These are phyloP conservation scores for Mycena epipterygia DNA, from an alignment of 768 basidiomycete species.

Conservation along the genomic window DNA sequence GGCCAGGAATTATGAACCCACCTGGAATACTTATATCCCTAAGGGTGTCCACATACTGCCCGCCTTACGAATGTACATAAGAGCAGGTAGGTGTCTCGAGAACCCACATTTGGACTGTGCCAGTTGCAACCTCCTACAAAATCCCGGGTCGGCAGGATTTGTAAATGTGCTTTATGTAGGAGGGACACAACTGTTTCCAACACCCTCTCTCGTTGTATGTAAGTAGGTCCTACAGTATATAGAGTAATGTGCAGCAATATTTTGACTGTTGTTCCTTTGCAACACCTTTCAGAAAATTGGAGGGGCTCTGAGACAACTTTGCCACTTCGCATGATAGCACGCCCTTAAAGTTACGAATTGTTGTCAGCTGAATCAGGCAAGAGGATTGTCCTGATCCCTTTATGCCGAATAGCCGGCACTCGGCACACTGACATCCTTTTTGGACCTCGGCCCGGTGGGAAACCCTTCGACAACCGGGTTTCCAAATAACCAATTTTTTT, in stretches of 20 bases:
- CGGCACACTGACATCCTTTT: background rate
- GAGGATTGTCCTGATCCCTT: background rate
- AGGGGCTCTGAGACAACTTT: too few species aligned
- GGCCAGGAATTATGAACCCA: slow-evolving; percentile 6
- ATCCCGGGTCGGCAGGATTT: too few species aligned
- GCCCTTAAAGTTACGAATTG: too few species aligned
- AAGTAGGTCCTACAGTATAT: too few species aligned
- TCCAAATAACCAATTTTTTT: background rate
- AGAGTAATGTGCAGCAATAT: too few species aligned
- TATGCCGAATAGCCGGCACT: background rate
- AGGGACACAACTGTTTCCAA: slow-evolving; percentile 5
- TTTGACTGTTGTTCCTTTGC: too few species aligned
- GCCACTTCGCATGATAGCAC: too few species aligned
- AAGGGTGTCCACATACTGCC: slow-evolving; percentile 8
- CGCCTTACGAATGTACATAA: slow-evolving; percentile 8
- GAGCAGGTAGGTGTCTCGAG: background rate
- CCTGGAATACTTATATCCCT: slow-evolving; percentile 7
- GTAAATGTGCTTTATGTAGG: background rate
- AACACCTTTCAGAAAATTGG: too few species aligned
- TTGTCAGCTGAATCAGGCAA: too few species aligned
- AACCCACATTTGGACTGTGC: too few species aligned
- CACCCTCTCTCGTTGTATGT: too few species aligned
- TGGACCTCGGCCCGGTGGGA: background rate
- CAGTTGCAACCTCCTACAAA: background rate
- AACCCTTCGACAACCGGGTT: background rate